These are phyloP conservation scores for Hypoxylon crocopeplum DNA, from an alignment of 495 filamentous ascomycete species.

Conservation along the genomic window DNA sequence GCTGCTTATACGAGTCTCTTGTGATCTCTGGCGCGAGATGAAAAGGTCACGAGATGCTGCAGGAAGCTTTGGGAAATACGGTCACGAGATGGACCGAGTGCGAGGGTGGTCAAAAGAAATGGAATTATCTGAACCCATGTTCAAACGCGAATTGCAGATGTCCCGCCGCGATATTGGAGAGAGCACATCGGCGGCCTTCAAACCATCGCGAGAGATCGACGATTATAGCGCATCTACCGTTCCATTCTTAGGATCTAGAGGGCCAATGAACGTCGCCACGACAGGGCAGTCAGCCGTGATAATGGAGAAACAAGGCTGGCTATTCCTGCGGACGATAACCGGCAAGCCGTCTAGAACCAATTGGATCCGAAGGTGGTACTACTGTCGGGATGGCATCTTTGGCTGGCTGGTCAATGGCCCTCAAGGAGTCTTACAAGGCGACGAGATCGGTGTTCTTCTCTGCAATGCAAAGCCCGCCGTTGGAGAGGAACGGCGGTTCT, in stretches of 20 bases:
- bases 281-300: constrained; percentile 52
- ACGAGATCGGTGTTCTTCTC: constrained; percentile 92
- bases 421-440: constrained; percentile 91
- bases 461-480: constrained; percentile 91
- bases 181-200: constrained; percentile 67
- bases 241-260: constrained; percentile 78
- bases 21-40: constrained; percentile 87
- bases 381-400: constrained; percentile 92
- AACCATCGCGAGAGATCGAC: constrained; percentile 89
- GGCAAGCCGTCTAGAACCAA: constrained; percentile 86
- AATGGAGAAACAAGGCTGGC: constrained; percentile 92
- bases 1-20: constrained; percentile 81
- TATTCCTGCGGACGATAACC: constrained; percentile 80
- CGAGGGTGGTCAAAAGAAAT: constrained; percentile 92
- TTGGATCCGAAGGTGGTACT: constrained; percentile 94
- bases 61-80: constrained; percentile 66
- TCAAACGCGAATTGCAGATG: constrained; percentile 76
- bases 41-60: constrained; percentile 67
- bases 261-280: constrained; percentile 62
- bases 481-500: constrained; percentile 92
- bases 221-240: constrained; percentile 90
- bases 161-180: constrained; percentile 87
- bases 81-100: constrained; percentile 84
- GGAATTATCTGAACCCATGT: constrained; percentile 80
- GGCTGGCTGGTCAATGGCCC: constrained; percentile 90